These are phyloP conservation scores for Aspergillus uvarum DNA, from an alignment of 2,329 filamentous ascomycete genomes.

Conservation along the genomic window DNA sequence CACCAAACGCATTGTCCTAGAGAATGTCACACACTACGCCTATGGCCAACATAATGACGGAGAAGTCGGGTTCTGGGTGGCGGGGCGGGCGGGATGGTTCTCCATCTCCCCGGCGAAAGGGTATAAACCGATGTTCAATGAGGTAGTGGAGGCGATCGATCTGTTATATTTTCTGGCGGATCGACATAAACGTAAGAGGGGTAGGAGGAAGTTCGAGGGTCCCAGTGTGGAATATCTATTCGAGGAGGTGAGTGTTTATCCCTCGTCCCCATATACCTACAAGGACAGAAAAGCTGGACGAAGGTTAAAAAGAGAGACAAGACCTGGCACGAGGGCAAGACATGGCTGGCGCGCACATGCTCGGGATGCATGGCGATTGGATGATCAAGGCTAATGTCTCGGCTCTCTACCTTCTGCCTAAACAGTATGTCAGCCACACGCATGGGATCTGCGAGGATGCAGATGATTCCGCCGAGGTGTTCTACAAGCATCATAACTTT, in stretches of 20 bases:
- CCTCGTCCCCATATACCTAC: neutral
- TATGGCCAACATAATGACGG: conserved; percentile 56
- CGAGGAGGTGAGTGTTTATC: conserved; percentile 36
- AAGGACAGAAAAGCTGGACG: neutral
- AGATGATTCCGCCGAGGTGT: conserved; percentile 49
- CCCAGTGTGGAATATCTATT: conserved; percentile 41
- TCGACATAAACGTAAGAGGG: conserved; percentile 48
- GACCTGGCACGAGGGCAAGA: neutral
- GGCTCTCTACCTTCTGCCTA: conserved; percentile 9
- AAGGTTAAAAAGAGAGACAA: neutral
- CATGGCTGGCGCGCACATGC: neutral
- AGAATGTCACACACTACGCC: conserved; percentile 50
- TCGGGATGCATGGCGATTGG: neutral
- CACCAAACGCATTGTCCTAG: conserved; percentile 47
- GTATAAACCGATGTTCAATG: conserved; percentile 54
- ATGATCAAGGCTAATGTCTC: neutral
- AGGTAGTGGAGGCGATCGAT: conserved; percentile 60
- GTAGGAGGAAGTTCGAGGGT: conserved; percentile 32
- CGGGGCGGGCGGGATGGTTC: conserved; percentile 63
- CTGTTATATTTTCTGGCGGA: conserved; percentile 63
- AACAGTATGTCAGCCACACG: conserved; percentile 44
- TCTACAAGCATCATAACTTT: conserved; percentile 47
- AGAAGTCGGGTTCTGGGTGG: conserved; percentile 59
- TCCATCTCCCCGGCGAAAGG: conserved; percentile 54
- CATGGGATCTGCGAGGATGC: conserved; percentile 44